Conservation (phyloP, 2,329 filamentous ascomycete genomes). For the Rhynchosporium graminicola region DNA sequence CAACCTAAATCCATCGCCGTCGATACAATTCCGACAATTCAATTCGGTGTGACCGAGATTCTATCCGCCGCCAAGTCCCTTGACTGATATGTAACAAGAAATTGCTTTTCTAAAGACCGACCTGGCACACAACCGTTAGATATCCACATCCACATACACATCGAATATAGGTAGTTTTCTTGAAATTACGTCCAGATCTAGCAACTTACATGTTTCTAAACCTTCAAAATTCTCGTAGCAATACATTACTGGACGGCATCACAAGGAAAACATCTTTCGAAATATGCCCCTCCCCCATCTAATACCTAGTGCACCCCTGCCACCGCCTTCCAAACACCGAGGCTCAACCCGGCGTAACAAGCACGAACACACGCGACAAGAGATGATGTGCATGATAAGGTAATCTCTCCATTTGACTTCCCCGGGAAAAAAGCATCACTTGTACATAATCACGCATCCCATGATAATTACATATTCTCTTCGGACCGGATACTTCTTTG, state of each 20-base stretch:
- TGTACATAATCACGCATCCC: background rate
- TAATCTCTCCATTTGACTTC: slow-evolving; percentile 20
- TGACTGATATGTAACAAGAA: no score
- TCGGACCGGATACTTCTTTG: background rate
- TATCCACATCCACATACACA: no score
- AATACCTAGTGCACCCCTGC: slow-evolving; percentile 16
- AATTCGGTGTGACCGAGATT: no score
- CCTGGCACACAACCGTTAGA: no score
- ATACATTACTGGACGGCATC: background rate
- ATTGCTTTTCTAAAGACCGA: no score
- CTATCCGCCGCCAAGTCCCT: no score
- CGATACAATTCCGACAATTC: no score
- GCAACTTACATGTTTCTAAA: background rate
- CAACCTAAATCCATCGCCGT: no score
- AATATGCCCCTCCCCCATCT: background rate
- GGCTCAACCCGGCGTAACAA: slow-evolving; percentile 11
- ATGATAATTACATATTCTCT: background rate
- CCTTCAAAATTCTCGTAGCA: no score
- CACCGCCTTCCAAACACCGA: slow-evolving; percentile 19
- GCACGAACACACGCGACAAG: slow-evolving; percentile 22
- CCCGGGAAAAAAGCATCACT: slow-evolving; percentile 8
- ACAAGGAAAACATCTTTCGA: slow-evolving; percentile 4
- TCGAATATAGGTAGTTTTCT: no score
- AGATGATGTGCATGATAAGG: slow-evolving; percentile 30
- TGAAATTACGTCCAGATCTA: no score